Evolutionary conservation across 306 rosid genomes (phyloP).

Genomic region (Potentilla sterilis): DNA sequence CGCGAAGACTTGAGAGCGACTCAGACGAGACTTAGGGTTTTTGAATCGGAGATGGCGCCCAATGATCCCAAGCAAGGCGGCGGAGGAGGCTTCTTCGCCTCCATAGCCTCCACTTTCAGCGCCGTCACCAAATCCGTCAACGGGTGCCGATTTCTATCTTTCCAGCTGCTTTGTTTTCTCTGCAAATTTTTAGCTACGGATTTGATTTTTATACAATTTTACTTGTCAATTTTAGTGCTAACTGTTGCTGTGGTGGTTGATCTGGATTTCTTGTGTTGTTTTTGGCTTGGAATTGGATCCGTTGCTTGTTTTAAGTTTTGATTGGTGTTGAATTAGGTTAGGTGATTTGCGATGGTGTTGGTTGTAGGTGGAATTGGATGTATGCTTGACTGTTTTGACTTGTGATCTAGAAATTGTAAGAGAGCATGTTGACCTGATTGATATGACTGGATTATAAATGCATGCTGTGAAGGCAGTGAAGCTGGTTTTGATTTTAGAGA

Average conservation of each 20-base stretch:
- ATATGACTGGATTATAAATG: neutral
- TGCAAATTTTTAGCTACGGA: neutral
- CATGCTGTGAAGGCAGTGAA: neutral
- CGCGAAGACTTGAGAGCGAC: slow-evolving; percentile 1
- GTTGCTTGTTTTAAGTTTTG: neutral
- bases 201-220: neutral
- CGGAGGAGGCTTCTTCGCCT: slow-evolving; percentile 58
- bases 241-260: neutral
- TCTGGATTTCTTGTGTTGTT: neutral
- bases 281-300: neutral
- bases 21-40: slow-evolving; percentile 12
- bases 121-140: slow-evolving; percentile 71
- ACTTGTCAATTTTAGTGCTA: neutral
- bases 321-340: neutral
- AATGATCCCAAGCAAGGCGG: slow-evolving; percentile 63
- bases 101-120: slow-evolving; percentile 61
- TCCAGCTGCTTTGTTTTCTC: neutral
- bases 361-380: neutral
- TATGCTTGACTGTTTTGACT: neutral
- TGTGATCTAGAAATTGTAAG: neutral
- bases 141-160: slow-evolving; percentile 35
- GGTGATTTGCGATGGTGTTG: neutral
- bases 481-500: neutral
- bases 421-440: neutral
- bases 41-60: slow-evolving; percentile 41